Evolutionary conservation across 768 basidiomycete species (phyloP), one percentile per base, ranked within the genome.

Genomic region (Saitozyma podzolica): DNA sequence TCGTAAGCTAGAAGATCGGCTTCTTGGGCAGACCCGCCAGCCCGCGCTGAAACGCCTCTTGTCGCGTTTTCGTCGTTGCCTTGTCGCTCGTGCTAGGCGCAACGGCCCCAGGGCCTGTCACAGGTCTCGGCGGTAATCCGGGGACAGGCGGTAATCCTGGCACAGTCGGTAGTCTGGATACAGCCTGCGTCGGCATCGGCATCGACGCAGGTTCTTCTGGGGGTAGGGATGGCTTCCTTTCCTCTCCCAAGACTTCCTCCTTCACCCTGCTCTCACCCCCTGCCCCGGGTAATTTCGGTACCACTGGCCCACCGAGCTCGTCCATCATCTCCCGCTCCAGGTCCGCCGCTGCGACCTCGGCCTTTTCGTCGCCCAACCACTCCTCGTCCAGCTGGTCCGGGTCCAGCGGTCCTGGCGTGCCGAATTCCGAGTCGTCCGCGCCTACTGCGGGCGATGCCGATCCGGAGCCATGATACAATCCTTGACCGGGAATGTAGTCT

Each of bases 21-120:
- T 68, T 71, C 69, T 68, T 74, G 1, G 73, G 73, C 51, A 74
- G 47, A 8, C 65, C 64, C 0, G 69, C 70, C 29, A 74, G 50
- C 14, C 65, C 68, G 19, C 50, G 45, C n/a, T 17, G 11, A 17
- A 47, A 11, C 13, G 45, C 45, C 11, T 47, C 45, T 13, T 11
- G n/a, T 17, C 45, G 45, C 13, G 45, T 2, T 6, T 47, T 11
- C 45, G 45, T 13, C 13, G 13, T 47, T 2, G 13, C 2, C 6
- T 17, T 47, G 45, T 47, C 45, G 29, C 45, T 13, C 13, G 13
- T 47, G 45, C 45, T 6, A 3, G 45, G 13, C n/a, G 45, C 45
- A 3, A 17, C 45, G 45, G 6, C 45, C 2, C 29, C 29, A 29
- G 29, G 29, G 29, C 2, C 29, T 29, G 29, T 29, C 29, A 29